Conservation (phyloP, 176 grass and related monocot genomes). For the Triticum turgidum region DNA sequence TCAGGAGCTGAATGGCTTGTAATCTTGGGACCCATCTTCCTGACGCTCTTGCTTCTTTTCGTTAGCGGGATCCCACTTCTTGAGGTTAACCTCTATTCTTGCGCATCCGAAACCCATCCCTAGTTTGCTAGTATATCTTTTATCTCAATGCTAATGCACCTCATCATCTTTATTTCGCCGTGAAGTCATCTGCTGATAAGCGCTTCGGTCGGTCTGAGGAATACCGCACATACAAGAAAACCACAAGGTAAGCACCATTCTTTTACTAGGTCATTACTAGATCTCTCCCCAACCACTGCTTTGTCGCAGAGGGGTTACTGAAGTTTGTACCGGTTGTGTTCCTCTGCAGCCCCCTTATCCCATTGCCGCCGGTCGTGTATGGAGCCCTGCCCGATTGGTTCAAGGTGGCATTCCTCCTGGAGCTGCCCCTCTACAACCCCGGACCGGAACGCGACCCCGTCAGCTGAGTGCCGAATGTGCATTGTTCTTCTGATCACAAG, state of each 20-base stretch:
- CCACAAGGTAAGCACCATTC: slow-evolving; percentile 57
- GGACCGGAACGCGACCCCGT: slow-evolving; percentile 29
- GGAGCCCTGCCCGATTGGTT: slow-evolving; percentile 79
- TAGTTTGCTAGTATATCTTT: not conserved
- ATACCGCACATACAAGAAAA: slow-evolving; percentile 82
- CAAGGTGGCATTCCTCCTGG: slow-evolving; percentile 80
- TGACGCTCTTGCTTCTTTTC: slow-evolving; percentile 80
- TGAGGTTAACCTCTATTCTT: slow-evolving; percentile 47
- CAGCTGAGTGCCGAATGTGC: slow-evolving; percentile 5
- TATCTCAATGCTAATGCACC: not conserved
- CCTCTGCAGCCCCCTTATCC: slow-evolving; percentile 78
- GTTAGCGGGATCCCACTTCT: slow-evolving; percentile 94
- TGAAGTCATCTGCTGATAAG: slow-evolving; percentile 80
- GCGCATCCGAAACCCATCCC: not conserved
- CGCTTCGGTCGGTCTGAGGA: slow-evolving; percentile 53
- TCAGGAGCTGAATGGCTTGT: slow-evolving; percentile 86
- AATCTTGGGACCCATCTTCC: slow-evolving; percentile 75
- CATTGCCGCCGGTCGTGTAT: slow-evolving; percentile 66
- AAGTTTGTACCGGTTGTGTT: slow-evolving; percentile 2
- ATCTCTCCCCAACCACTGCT: not conserved
- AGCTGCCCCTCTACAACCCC: slow-evolving; percentile 84
- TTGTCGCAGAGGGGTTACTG: not conserved
- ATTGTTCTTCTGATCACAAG: slow-evolving; percentile 9
- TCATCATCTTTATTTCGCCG: not conserved
- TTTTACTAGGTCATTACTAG: not conserved